Evolutionary conservation across 805 yeast genomes (phyloP).

Genomic region (Metschnikowia lachancei): DNA sequence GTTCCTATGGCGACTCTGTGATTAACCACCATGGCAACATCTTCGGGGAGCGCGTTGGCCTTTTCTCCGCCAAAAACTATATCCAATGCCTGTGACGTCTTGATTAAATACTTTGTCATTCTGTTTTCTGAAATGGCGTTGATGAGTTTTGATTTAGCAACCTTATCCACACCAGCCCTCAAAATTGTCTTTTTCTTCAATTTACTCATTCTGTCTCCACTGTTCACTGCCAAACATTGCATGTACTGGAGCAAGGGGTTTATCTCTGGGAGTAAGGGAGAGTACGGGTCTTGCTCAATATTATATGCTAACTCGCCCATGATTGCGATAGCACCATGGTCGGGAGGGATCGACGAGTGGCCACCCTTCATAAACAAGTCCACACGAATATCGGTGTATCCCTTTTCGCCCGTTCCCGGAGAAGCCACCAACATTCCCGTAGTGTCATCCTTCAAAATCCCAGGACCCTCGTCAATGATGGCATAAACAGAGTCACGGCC

Average conservation of each 20-base stretch:
- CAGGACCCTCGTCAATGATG: conserved; percentile 21
- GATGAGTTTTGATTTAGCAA: conserved; percentile 31
- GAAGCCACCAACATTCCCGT: conserved; percentile 15
- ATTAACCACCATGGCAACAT: conserved; percentile 29
- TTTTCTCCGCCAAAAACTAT: conserved; percentile 38
- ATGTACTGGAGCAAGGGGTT: conserved; percentile 61
- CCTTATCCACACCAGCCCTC: conserved; percentile 35
- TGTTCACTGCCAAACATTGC: conserved; percentile 62
- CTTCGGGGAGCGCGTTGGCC: conserved; percentile 41
- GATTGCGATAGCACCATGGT: conserved; percentile 77
- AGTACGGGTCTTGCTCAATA: conserved; percentile 58
- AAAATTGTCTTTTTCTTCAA: conserved; percentile 30
- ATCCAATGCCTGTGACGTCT: conserved; percentile 37
- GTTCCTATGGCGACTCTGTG: conserved; percentile 37
- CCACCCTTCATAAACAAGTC: conserved; percentile 67
- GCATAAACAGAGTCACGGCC: conserved; percentile 19
- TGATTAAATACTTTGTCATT: conserved; percentile 28
- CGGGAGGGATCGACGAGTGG: conserved; percentile 78
- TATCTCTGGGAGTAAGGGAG: conserved; percentile 42
- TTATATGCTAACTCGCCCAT: conserved; percentile 53
- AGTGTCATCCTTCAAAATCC: conserved; percentile 11
- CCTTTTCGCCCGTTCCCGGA: conserved; percentile 21
- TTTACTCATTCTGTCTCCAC: conserved; percentile 24
- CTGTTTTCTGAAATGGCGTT: conserved; percentile 19
- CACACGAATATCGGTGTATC: conserved; percentile 16